phyloP scores from a whole-genome alignment of 2,329 filamentous ascomycete species.

The Colletotrichum aenigma region DNA sequence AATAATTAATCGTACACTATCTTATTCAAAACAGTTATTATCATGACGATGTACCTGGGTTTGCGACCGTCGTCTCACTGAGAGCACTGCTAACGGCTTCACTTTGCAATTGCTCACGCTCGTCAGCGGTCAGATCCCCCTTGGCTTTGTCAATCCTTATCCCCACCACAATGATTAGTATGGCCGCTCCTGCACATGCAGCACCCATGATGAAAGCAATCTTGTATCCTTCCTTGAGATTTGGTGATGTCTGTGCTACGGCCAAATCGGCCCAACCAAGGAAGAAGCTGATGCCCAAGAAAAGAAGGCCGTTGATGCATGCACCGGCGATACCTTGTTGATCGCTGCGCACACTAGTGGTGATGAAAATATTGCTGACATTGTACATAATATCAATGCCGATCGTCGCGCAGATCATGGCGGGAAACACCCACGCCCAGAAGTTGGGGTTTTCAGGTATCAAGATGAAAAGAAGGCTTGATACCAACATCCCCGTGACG shows the following conservation, averaged over 20 bases:
- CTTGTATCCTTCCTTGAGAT: conserved; percentile 59
- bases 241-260: conserved; percentile 44
- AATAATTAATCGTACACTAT: neutral
- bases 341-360: conserved; percentile 67
- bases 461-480: neutral
- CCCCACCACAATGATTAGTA: conserved; percentile 56
- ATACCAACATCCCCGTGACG: neutral
- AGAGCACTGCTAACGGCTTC: neutral
- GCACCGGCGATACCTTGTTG: conserved; percentile 75
- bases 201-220: conserved; percentile 70
- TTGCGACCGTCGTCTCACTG: neutral
- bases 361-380: conserved; percentile 77
- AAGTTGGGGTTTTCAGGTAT: conserved; percentile 56
- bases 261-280: conserved; percentile 72
- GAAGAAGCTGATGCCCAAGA: conserved; percentile 73
- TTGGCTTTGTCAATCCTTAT: conserved; percentile 34
- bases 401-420: conserved; percentile 71
- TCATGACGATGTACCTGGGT: neutral
- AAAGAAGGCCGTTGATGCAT: conserved; percentile 71
- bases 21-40: neutral
- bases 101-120: neutral
- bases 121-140: neutral
- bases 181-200: conserved; percentile 53
- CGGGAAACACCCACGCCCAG: conserved; percentile 76
- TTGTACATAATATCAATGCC: conserved; percentile 79